A percentile compares a stretch with the other conserved stretches of the same genome.
Conservation (phyloP, 2,329 filamentous ascomycete genomes). For the Exophiala calicioides region DNA sequence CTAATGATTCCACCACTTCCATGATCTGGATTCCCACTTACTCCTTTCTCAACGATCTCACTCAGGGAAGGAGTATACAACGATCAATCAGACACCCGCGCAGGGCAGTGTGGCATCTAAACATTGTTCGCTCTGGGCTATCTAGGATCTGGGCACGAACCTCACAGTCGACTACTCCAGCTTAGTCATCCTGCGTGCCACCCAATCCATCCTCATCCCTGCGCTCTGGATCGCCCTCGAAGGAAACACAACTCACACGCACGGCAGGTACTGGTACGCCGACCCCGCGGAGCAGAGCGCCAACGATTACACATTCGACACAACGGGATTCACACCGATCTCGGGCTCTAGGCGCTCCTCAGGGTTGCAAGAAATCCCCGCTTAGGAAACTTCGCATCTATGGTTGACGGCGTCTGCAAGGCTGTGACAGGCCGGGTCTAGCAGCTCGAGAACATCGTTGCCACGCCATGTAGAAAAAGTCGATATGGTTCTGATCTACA, state of each 20-base stretch:
- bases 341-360: slow-evolving; percentile 14
- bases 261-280: slow-evolving; percentile 16
- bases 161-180: slow-evolving; percentile 4
- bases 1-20: slow-evolving; percentile 5
- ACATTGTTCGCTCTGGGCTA: slow-evolving; percentile 19
- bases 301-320: slow-evolving; percentile 8
- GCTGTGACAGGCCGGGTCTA: slow-evolving; percentile 21
- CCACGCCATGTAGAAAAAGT: too few species aligned
- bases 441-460: slow-evolving; percentile 11
- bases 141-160: slow-evolving; percentile 16
- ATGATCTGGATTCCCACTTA: slow-evolving; percentile 15
- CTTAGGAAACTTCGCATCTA: slow-evolving; percentile 14
- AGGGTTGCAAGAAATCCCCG: slow-evolving; percentile 21
- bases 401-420: slow-evolving; percentile 9
- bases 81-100: slow-evolving; percentile 15
- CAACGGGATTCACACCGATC: slow-evolving; percentile 8
- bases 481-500: too few species aligned
- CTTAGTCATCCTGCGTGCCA: slow-evolving; percentile 8
- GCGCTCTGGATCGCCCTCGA: slow-evolving; percentile 18
- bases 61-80: slow-evolving; percentile 2
- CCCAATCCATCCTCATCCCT: slow-evolving; percentile 17
- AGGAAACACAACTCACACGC: slow-evolving; percentile 19
- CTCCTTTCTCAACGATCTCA: slow-evolving; percentile 12
- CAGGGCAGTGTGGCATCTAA: slow-evolving; percentile 15
- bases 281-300: slow-evolving; percentile 3